A percentile compares a stretch with the other conserved stretches of the same genome.
Conservation (phyloP, 176 grass and related monocot species). For the Cenchrus americanus region DNA sequence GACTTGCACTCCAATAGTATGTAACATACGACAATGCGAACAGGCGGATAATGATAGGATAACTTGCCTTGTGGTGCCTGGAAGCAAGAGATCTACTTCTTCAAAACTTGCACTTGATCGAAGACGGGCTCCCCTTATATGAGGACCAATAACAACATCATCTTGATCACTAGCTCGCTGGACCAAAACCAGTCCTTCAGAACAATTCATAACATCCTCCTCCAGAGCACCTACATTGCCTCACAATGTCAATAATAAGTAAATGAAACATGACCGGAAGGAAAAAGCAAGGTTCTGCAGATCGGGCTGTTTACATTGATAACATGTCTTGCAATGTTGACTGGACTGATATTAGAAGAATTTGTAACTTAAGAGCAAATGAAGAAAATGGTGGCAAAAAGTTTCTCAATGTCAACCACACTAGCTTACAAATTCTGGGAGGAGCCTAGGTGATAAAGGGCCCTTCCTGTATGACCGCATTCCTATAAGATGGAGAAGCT, state of each 20-base stretch:
- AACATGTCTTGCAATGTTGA: background rate
- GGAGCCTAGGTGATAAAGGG: background rate
- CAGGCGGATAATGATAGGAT: background rate
- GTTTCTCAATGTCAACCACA: background rate
- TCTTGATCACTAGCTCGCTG: conserved; percentile 63
- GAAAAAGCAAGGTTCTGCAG: background rate
- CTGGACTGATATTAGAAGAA: background rate
- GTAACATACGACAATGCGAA: background rate
- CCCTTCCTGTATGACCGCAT: background rate
- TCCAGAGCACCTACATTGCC: conserved; percentile 68
- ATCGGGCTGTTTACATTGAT: background rate
- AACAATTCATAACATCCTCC: conserved; percentile 69
- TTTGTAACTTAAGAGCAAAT: background rate
- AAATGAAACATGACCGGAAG: background rate
- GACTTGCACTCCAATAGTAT: background rate
- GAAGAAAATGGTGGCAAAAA: background rate
- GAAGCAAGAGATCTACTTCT: conserved; percentile 98
- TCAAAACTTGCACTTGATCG: conserved; percentile 83
- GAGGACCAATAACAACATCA: conserved; percentile 80
- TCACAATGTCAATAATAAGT: background rate
- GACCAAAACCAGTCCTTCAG: conserved; percentile 80
- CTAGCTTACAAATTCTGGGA: background rate
- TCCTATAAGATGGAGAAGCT: background rate
- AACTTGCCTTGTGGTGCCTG: conserved; percentile 75
- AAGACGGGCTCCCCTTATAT: conserved; percentile 84